phyloP scores from a whole-genome alignment of 2,329 filamentous ascomycete genomes.

The Colletotrichum zoysiae region DNA sequence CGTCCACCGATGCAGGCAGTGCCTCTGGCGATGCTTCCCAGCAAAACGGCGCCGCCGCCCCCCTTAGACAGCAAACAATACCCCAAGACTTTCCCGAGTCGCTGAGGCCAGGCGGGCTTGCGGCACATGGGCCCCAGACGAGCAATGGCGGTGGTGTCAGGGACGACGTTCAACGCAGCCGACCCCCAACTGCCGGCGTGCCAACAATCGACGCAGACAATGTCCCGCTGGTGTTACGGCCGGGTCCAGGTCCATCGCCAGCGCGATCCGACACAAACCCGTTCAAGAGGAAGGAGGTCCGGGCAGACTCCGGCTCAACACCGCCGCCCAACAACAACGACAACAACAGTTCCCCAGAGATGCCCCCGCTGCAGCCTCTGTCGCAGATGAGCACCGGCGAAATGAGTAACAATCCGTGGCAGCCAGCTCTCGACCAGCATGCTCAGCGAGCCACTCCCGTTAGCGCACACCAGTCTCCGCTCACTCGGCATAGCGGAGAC shows the following conservation, averaged over 20 bases:
- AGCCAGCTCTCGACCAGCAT: constrained; percentile 49
- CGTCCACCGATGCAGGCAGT: constrained; percentile 44
- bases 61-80: constrained; percentile 15
- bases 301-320: constrained; percentile 31
- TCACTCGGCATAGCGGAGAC: constrained; percentile 25
- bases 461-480: constrained; percentile 22
- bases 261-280: constrained; percentile 62
- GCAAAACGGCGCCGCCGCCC: constrained; percentile 26
- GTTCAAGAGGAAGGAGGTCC: constrained; percentile 63
- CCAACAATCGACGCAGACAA: constrained; percentile 37
- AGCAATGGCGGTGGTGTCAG: constrained; percentile 48
- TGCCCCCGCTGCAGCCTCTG: constrained; percentile 52
- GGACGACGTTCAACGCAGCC: constrained; percentile 46
- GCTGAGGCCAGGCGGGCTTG: constrained; percentile 50
- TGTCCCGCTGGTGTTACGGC: constrained; percentile 51
- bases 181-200: constrained; percentile 29
- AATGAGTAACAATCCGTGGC: constrained; percentile 60
- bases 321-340: constrained; percentile 37
- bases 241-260: constrained; percentile 42
- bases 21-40: constrained; percentile 46
- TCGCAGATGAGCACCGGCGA: constrained; percentile 59
- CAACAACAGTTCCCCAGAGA: constrained; percentile 32
- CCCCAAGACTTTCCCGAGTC: constrained; percentile 48
- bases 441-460: constrained; percentile 10
- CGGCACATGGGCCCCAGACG: constrained; percentile 44